phyloP scores from a whole-genome alignment of 1,284 basidiomycete genomes.

The Ceratobasidium sp. region DNA sequence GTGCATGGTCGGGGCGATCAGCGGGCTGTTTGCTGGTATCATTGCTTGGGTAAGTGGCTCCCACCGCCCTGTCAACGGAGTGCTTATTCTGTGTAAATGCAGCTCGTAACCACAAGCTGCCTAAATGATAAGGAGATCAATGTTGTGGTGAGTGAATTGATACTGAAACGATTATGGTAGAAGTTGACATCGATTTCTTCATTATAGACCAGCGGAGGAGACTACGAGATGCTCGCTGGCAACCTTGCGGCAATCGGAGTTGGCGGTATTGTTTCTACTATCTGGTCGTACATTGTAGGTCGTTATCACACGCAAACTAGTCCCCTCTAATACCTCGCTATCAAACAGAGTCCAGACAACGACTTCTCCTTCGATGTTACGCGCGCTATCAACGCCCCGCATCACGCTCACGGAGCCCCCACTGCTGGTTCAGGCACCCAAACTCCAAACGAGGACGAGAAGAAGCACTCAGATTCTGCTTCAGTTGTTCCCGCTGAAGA shows the following conservation, averaged over 20 bases:
- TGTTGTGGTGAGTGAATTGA: slow-evolving; percentile 57
- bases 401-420: slow-evolving; percentile 40
- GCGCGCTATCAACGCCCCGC: slow-evolving; percentile 69
- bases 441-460: slow-evolving; percentile 49
- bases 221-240: slow-evolving; percentile 85
- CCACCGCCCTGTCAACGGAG: not conserved
- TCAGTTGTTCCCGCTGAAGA: slow-evolving; percentile 42
- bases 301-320: not conserved
- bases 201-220: slow-evolving; percentile 59
- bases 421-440: slow-evolving; percentile 10
- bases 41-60: slow-evolving; percentile 60
- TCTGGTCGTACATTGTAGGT: slow-evolving; percentile 66
- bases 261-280: slow-evolving; percentile 77
- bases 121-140: slow-evolving; percentile 76
- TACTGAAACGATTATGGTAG: not conserved
- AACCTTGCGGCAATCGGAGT: slow-evolving; percentile 86
- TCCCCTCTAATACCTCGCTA: not conserved
- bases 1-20: slow-evolving; percentile 73
- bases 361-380: slow-evolving; percentile 78
- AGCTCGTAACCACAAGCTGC: slow-evolving; percentile 78
- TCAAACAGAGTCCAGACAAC: slow-evolving; percentile 67
- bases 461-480: slow-evolving; percentile 52
- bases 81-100: not conserved
- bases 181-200: not conserved
- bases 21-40: slow-evolving; percentile 75